phyloP scores from a whole-genome alignment of 805 yeast species.

The Wickerhamiella slavikovae region DNA sequence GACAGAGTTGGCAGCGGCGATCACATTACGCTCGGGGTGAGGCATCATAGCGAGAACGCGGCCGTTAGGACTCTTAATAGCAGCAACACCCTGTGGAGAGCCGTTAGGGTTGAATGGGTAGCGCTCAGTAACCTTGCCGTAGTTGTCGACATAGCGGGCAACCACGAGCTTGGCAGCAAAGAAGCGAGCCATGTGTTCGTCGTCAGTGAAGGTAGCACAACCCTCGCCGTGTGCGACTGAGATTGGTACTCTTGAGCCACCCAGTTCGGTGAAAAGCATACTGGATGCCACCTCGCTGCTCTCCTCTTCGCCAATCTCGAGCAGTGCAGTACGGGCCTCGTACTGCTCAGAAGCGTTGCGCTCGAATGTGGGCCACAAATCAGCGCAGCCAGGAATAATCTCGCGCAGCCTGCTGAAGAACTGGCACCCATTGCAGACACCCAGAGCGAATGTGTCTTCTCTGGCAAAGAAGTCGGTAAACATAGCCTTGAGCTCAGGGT shows the following conservation, averaged over 20 bases:
- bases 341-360: slow-evolving; percentile 83
- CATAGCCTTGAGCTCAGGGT: slow-evolving; percentile 53
- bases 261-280: slow-evolving; percentile 74
- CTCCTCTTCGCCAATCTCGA: slow-evolving; percentile 42
- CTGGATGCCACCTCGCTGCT: slow-evolving; percentile 19
- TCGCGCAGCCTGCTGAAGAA: slow-evolving; percentile 72
- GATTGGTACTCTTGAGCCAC: slow-evolving; percentile 84
- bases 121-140: slow-evolving; percentile 60
- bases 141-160: slow-evolving; percentile 74
- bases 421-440: slow-evolving; percentile 98
- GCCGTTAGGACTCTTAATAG: slow-evolving; percentile 76
- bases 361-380: slow-evolving; percentile 95
- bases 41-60: slow-evolving; percentile 98
- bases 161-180: slow-evolving; percentile 30
- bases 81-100: slow-evolving; percentile 81
- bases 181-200: slow-evolving; percentile 28
- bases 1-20: slow-evolving; percentile 81
- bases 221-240: slow-evolving; percentile 99
- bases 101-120: slow-evolving; percentile 97
- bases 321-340: slow-evolving; percentile 85
- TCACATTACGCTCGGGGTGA: slow-evolving; percentile 87
- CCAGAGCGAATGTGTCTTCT: slow-evolving; percentile 84
- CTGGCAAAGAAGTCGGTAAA: slow-evolving; percentile 71
- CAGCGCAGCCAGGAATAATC: slow-evolving; percentile 78
- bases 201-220: slow-evolving; percentile 47